These are phyloP conservation scores for Venturia asperata DNA, from an alignment of 2,329 filamentous ascomycete species.

Conservation along the genomic window DNA sequence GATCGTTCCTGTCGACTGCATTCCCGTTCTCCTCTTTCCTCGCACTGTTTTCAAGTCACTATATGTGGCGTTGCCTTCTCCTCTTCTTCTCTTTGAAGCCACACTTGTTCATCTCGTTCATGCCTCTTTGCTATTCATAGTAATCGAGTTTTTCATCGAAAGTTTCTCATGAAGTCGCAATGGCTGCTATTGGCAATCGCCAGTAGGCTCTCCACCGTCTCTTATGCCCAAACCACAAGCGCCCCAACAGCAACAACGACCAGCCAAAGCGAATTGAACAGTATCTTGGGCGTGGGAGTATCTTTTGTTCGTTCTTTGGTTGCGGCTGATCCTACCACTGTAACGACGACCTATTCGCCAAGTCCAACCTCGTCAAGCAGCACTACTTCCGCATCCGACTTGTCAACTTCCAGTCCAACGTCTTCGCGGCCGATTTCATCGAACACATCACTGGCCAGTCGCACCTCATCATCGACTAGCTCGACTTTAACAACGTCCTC, in stretches of 20 bases:
- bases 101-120: neutral
- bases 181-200: neutral
- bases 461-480: neutral
- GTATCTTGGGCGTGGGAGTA: conserved; percentile 1
- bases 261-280: conserved; percentile 3
- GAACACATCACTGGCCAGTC: neutral
- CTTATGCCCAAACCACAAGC: neutral
- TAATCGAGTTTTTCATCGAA: neutral
- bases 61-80: neutral
- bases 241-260: neutral
- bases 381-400: neutral
- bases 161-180: neutral
- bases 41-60: neutral
- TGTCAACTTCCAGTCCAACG: neutral
- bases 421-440: neutral
- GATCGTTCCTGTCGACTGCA: neutral
- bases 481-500: neutral
- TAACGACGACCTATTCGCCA: neutral
- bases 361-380: neutral
- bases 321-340: neutral
- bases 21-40: neutral
- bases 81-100: neutral
- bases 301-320: neutral
- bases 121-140: neutral
- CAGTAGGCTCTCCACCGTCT: neutral